A percentile compares a stretch with the other conserved stretches of the same genome.
phyloP scores from a whole-genome alignment of 257 asterid species.

The Capsicum baccatum region DNA sequence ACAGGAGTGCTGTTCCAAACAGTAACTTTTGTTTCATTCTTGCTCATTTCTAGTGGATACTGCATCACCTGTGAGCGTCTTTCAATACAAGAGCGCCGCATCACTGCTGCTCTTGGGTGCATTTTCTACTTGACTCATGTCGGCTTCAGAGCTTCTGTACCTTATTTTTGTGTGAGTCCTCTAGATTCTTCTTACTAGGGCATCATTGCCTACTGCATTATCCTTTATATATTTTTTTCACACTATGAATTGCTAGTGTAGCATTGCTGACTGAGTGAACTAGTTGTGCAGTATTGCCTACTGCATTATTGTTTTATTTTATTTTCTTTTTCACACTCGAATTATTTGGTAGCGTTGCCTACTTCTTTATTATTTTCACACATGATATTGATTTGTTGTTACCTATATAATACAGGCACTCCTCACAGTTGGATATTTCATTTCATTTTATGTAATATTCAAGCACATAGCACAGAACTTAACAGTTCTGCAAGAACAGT shows the following conservation, averaged over 20 bases:
- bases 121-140: slow-evolving; percentile 78
- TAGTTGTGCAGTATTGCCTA: neutral
- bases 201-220: neutral
- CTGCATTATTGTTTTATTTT: neutral
- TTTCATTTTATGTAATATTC: slow-evolving; percentile 68
- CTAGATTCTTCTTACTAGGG: neutral
- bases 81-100: slow-evolving; percentile 69
- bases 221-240: neutral
- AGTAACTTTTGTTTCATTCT: slow-evolving; percentile 60
- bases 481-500: slow-evolving; percentile 62
- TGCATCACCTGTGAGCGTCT: slow-evolving; percentile 81
- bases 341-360: no score
- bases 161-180: slow-evolving; percentile 79
- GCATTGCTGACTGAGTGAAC: neutral
- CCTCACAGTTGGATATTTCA: slow-evolving; percentile 58
- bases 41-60: slow-evolving; percentile 82
- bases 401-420: slow-evolving; percentile 49
- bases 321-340: neutral
- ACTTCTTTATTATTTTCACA: neutral
- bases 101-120: slow-evolving; percentile 61
- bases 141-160: slow-evolving; percentile 81
- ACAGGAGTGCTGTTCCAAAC: slow-evolving; percentile 79
- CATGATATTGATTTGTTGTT: neutral
- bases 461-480: slow-evolving; percentile 68
- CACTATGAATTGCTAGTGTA: neutral